Evolutionary conservation across 768 basidiomycete species (phyloP).

Genomic region (Leccinum obscurum): DNA sequence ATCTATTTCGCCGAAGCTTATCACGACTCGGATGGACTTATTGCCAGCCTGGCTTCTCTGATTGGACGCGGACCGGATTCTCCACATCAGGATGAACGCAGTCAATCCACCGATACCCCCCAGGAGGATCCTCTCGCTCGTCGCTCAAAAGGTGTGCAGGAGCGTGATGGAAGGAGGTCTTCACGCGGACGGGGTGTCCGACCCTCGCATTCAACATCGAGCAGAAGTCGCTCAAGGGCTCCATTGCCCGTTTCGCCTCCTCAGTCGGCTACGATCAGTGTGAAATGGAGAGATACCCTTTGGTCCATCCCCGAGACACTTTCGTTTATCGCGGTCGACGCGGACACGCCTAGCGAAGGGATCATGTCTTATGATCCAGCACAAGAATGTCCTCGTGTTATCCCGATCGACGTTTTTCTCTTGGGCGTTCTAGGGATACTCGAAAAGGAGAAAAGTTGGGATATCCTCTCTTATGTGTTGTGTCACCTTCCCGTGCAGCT

Average conservation of each 20-base stretch:
- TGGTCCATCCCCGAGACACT: slow-evolving; percentile 73
- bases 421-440: slow-evolving; percentile 61
- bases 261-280: slow-evolving; percentile 21
- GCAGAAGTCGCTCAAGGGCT: slow-evolving; percentile 64
- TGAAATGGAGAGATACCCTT: slow-evolving; percentile 46
- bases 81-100: slow-evolving; percentile 29
- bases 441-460: slow-evolving; percentile 83
- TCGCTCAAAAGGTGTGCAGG: slow-evolving; percentile 49
- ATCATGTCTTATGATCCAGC: slow-evolving; percentile 64
- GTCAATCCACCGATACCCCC: slow-evolving; percentile 20
- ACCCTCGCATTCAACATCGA: slow-evolving; percentile 47
- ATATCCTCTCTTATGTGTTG: slow-evolving; percentile 87
- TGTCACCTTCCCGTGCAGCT: slow-evolving; percentile 91
- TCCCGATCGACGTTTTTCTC: slow-evolving; percentile 80
- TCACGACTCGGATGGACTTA: slow-evolving; percentile 59
- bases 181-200: slow-evolving; percentile 53
- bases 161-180: slow-evolving; percentile 49
- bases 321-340: slow-evolving; percentile 54
- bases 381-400: slow-evolving; percentile 43
- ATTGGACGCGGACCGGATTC: slow-evolving; percentile 51
- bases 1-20: slow-evolving; percentile 63
- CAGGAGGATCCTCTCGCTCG: slow-evolving; percentile 37
- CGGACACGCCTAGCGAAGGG: slow-evolving; percentile 65
- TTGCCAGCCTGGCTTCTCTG: slow-evolving; percentile 58
- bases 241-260: slow-evolving; percentile 35